Conservation (phyloP, 148 eudicot genomes). For the Nepenthes gracilis region DNA sequence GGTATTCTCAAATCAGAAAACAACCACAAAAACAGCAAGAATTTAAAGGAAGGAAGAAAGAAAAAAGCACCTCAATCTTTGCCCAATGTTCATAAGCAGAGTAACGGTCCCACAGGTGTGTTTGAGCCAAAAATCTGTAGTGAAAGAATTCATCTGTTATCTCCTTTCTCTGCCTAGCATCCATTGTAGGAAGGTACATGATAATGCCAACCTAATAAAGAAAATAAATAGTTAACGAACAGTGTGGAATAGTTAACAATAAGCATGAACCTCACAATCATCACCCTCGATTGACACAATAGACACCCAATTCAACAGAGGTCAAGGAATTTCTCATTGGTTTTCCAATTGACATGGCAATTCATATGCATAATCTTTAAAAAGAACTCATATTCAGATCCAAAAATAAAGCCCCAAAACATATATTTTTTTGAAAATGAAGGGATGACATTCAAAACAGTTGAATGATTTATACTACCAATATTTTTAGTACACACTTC, state of each 20-base stretch:
- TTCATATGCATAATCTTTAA: too few relatives aligned
- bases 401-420: too few relatives aligned
- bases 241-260: neutral
- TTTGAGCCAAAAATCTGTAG: slow-evolving; percentile 65
- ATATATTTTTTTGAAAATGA: too few relatives aligned
- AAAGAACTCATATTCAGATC: too few relatives aligned
- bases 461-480: too few relatives aligned
- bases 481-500: too few relatives aligned
- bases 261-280: neutral
- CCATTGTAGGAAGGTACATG: slow-evolving; percentile 85
- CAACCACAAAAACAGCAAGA: neutral
- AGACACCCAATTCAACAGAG: too few relatives aligned
- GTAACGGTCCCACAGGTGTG: slow-evolving; percentile 65
- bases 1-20: too few relatives aligned
- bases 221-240: neutral
- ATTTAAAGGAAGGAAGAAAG: neutral
- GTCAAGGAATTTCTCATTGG: too few relatives aligned
- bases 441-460: too few relatives aligned
- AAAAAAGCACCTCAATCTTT: slow-evolving; percentile 72
- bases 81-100: slow-evolving; percentile 98
- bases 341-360: too few relatives aligned
- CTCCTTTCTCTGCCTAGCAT: slow-evolving; percentile 75
- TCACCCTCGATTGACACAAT: too few relatives aligned
- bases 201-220: slow-evolving; percentile 85
- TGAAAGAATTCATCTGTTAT: slow-evolving; percentile 91